Conservation (phyloP, 805 yeast genomes). For the Yamadazyma laniorum region DNA sequence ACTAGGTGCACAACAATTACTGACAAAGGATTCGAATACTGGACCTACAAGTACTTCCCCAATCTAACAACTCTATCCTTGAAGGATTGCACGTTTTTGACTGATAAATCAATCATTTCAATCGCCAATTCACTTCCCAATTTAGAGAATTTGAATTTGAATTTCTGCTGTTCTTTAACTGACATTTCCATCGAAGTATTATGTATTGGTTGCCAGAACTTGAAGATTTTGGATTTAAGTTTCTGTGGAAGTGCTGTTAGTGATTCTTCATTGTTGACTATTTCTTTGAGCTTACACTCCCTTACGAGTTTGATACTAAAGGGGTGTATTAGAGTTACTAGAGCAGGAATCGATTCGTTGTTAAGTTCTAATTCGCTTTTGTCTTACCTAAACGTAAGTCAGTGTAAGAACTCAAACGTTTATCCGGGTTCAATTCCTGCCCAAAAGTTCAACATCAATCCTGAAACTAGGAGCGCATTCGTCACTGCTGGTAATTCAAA, state of each 20-base stretch:
- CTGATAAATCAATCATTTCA: constrained; percentile 61
- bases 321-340: constrained; percentile 74
- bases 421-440: constrained; percentile 63
- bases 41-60: constrained; percentile 60
- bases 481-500: constrained; percentile 54
- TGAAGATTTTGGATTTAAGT: constrained; percentile 55
- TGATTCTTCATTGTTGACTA: constrained; percentile 61
- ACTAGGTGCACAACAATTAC: constrained; percentile 79
- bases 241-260: constrained; percentile 82
- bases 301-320: constrained; percentile 51
- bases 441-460: constrained; percentile 48
- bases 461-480: constrained; percentile 56
- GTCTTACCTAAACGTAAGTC: constrained; percentile 57
- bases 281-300: constrained; percentile 52
- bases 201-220: constrained; percentile 60
- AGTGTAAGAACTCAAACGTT: constrained; percentile 66
- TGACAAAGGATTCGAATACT: constrained; percentile 66
- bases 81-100: constrained; percentile 71
- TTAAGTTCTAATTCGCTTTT: constrained; percentile 55
- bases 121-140: constrained; percentile 61
- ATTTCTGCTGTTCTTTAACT: constrained; percentile 73
- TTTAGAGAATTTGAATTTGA: constrained; percentile 56
- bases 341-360: constrained; percentile 72
- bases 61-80: constrained; percentile 51
- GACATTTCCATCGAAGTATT: constrained; percentile 67